A percentile compares a stretch with the other conserved stretches of the same genome.
phyloP scores from a whole-genome alignment of 345 rosid genomes.

The Eucalyptus grandis region DNA sequence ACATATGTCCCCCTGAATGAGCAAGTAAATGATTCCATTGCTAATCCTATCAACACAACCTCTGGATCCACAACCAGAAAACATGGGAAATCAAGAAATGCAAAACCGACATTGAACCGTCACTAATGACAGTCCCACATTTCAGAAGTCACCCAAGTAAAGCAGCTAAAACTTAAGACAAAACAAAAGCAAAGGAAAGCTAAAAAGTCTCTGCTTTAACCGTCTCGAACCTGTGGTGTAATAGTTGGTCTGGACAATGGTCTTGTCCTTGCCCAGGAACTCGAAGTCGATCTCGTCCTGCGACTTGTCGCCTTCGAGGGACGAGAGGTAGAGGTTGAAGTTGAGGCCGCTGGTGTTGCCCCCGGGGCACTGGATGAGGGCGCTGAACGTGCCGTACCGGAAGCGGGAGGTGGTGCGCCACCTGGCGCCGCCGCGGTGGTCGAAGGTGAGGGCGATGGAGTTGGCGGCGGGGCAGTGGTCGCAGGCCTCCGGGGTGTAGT shows the following conservation, averaged over 20 bases:
- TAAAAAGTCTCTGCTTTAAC: background rate
- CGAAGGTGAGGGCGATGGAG: constrained; percentile 39
- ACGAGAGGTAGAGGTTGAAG: constrained; percentile 51
- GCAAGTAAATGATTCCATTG: background rate
- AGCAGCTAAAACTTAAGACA: background rate
- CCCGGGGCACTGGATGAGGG: constrained; percentile 33
- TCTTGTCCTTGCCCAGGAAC: constrained; percentile 48
- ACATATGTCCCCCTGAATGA: background rate
- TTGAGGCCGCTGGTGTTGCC: constrained; percentile 62
- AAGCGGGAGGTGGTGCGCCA: constrained; percentile 56
- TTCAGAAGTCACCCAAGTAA: background rate
- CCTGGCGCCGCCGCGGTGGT: constrained; percentile 50
- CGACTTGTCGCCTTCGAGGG: constrained; percentile 56
- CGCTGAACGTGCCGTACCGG: constrained; percentile 46
- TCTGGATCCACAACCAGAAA: background rate
- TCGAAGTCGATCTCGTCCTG: constrained; percentile 66
- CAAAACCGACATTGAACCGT: background rate
- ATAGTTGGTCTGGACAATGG: constrained; percentile 36
- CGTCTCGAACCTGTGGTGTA: constrained; percentile 23
- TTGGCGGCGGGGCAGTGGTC: constrained; percentile 29
- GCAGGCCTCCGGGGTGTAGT: constrained; percentile 57
- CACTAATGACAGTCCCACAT: background rate
- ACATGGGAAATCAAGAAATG: background rate
- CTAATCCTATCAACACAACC: background rate
- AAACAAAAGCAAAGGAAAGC: background rate